Evolutionary conservation across 768 basidiomycete species (phyloP).

Genomic region (Rhodosporidiobolus sp.): DNA sequence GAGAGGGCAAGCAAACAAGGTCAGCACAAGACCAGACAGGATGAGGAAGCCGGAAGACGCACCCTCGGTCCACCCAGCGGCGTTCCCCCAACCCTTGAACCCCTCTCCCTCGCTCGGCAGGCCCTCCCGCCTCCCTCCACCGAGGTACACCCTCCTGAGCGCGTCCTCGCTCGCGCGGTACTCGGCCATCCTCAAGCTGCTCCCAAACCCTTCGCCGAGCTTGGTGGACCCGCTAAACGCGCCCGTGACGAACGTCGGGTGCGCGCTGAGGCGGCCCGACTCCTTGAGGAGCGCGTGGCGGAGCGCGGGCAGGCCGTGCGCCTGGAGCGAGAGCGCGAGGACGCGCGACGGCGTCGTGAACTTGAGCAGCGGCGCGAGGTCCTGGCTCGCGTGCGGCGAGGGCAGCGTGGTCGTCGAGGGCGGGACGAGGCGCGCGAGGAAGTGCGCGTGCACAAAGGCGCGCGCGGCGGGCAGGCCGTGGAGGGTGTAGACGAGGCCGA

Average conservation of each 20-base stretch:
- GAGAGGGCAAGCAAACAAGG: background rate
- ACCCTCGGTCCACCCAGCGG: slow-evolving; percentile 18
- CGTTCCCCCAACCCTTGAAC: slow-evolving; percentile 22
- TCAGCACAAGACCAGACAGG: background rate
- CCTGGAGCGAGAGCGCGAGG: slow-evolving; percentile 66
- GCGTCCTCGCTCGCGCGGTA: slow-evolving; percentile 86
- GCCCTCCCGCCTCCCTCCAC: slow-evolving; percentile 2
- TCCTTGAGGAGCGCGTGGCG: slow-evolving; percentile 76
- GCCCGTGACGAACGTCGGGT: slow-evolving; percentile 93
- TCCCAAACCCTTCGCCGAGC: slow-evolving; percentile 91
- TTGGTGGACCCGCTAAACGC: slow-evolving; percentile 77
- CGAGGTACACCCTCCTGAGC: slow-evolving; percentile 74
- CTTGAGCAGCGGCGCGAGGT: slow-evolving; percentile 73
- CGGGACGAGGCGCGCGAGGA: slow-evolving; percentile 73
- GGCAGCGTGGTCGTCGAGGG: slow-evolving; percentile 79
- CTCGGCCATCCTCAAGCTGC: slow-evolving; percentile 90
- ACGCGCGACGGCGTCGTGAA: slow-evolving; percentile 78
- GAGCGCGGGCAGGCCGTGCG: slow-evolving; percentile 55
- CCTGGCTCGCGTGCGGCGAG: slow-evolving; percentile 81
- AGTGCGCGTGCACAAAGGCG: slow-evolving; percentile 80
- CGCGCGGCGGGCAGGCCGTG: slow-evolving; percentile 74
- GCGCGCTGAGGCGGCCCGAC: slow-evolving; percentile 83
- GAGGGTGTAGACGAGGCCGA: slow-evolving; percentile 83
- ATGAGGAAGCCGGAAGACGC: background rate
- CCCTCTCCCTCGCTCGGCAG: slow-evolving; percentile 27